phyloP scores from a whole-genome alignment of 805 yeast genomes.

The Wickerhamomyces alni region DNA sequence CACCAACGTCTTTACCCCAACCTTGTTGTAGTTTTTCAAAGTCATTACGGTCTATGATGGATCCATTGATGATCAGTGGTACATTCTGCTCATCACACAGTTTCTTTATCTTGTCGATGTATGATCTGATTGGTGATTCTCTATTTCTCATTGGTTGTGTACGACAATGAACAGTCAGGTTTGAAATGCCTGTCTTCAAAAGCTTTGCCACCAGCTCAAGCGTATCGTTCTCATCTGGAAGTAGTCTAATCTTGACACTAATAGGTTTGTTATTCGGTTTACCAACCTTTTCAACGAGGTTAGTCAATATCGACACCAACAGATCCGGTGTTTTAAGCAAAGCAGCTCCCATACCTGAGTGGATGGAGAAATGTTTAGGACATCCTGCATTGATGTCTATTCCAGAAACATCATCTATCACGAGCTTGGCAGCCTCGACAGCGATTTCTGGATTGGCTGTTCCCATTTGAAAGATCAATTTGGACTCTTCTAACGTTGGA shows the following conservation, averaged over 20 bases:
- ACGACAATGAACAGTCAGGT: conserved; percentile 89
- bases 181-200: conserved; percentile 73
- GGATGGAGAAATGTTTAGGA: conserved; percentile 92
- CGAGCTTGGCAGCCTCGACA: conserved; percentile 76
- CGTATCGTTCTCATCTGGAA: conserved; percentile 60
- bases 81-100: conserved; percentile 60
- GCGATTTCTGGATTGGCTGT: conserved; percentile 81
- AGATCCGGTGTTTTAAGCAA: conserved; percentile 75
- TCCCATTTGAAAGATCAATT: conserved; percentile 85
- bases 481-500: conserved; percentile 54
- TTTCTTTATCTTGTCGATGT: conserved; percentile 52
- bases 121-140: conserved; percentile 71
- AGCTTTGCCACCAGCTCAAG: conserved; percentile 50
- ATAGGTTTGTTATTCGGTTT: conserved; percentile 70
- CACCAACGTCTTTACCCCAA: conserved; percentile 66
- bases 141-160: conserved; percentile 85
- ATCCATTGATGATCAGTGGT: conserved; percentile 80
- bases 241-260: conserved; percentile 81
- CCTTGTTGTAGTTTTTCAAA: conserved; percentile 41
- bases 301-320: conserved; percentile 59
- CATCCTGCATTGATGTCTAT: conserved; percentile 95
- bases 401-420: conserved; percentile 84
- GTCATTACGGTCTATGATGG: conserved; percentile 49
- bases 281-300: conserved; percentile 77
- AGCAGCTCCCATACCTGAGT: conserved; percentile 98